A percentile compares a stretch with the other conserved stretches of the same genome.
These are phyloP conservation scores for Ilyonectria mors-panacis DNA, from an alignment of 2,329 filamentous ascomycete genomes.

Conservation along the genomic window DNA sequence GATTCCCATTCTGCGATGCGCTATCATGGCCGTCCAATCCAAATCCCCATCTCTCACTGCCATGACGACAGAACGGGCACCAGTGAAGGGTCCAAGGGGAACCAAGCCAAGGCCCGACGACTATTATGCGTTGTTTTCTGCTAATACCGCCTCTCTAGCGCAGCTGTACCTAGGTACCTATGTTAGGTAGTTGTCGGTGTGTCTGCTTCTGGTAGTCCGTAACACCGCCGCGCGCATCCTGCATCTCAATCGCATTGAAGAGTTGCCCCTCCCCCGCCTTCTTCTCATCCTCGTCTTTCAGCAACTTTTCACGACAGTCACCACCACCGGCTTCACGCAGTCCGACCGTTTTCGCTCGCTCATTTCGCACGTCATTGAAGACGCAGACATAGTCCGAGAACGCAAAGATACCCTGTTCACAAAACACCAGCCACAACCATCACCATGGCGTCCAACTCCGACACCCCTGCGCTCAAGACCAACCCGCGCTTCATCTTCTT, in stretches of 20 bases:
- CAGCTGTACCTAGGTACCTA: too few species aligned
- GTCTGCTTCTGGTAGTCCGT: constrained; percentile 39
- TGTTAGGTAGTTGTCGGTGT: constrained; percentile 28
- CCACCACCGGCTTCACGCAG: not conserved
- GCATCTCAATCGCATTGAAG: constrained; percentile 36
- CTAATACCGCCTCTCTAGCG: constrained; percentile 9
- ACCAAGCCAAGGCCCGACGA: constrained; percentile 20
- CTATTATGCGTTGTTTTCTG: constrained; percentile 34
- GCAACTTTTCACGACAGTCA: constrained; percentile 7
- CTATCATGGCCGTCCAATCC: constrained; percentile 23
- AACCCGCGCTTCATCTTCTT: constrained; percentile 97
- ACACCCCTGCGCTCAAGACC: constrained; percentile 72
- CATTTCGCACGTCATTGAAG: not conserved
- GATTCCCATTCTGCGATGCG: constrained; percentile 8
- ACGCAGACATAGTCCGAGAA: not conserved
- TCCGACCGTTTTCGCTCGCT: constrained; percentile 20
- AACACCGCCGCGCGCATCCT: constrained; percentile 3
- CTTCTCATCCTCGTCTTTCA: not conserved
- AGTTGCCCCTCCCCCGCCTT: constrained; percentile 48
- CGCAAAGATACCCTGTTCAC: constrained; percentile 1
- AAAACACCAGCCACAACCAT: not conserved
- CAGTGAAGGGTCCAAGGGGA: constrained; percentile 21
- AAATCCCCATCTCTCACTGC: constrained; percentile 11
- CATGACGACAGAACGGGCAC: constrained; percentile 25
- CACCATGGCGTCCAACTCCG: constrained; percentile 60